phyloP scores from a whole-genome alignment of 208 protist genomes.

The Acanthamoeba royreba region DNA sequence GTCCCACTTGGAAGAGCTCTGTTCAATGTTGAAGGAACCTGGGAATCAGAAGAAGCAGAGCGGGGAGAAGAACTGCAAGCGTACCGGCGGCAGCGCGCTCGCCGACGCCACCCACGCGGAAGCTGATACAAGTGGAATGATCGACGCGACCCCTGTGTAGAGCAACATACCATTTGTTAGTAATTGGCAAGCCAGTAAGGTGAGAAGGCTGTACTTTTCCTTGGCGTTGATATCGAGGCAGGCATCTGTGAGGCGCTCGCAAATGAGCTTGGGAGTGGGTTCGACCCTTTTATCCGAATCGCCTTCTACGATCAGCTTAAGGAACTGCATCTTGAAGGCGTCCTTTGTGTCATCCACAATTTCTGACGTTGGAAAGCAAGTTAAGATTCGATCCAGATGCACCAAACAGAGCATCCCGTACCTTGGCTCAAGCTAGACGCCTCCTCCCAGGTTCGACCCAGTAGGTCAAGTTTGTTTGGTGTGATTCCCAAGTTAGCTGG shows the following conservation, averaged over 20 bases:
- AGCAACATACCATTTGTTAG: too few species aligned
- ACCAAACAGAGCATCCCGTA: not conserved
- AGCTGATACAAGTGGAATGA: not conserved
- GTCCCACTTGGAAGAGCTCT: slow-evolving; percentile 10
- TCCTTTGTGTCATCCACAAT: slow-evolving; percentile 23
- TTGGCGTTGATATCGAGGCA: not conserved
- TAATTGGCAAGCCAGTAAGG: too few species aligned
- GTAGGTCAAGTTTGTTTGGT: not conserved
- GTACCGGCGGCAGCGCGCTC: not conserved
- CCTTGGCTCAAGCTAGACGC: not conserved
- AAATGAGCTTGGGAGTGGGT: slow-evolving; percentile 16
- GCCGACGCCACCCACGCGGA: not conserved
- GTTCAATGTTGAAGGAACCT: not conserved
- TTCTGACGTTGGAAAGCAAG: not conserved
- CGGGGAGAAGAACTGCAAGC: not conserved
- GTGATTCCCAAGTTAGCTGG: not conserved
- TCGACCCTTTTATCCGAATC: not conserved
- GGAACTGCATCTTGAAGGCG: slow-evolving; percentile 4
- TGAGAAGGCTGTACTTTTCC: not conserved
- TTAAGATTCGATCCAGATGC: not conserved
- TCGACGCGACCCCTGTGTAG: not conserved
- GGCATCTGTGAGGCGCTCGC: not conserved
- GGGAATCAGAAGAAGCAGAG: not conserved
- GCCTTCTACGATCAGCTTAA: not conserved
- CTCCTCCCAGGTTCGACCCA: not conserved